phyloP scores from a whole-genome alignment of 495 filamentous ascomycete species.

The Parathielavia hyrcaniae region DNA sequence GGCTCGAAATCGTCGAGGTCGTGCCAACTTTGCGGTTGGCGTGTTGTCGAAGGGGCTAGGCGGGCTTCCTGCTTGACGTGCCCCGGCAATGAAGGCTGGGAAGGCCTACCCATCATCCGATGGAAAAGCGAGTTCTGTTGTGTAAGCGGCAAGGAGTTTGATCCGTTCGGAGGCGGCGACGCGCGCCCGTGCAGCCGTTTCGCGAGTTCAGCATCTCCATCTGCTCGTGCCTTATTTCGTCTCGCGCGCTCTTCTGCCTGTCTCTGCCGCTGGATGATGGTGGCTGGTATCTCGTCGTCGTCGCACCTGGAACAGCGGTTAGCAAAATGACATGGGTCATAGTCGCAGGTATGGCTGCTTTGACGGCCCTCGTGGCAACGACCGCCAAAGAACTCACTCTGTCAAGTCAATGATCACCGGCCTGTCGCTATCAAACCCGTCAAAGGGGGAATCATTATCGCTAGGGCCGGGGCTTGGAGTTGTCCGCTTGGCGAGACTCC shows the following conservation, averaged over 20 bases:
- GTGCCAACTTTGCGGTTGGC: constrained; percentile 3
- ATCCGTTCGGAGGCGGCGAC: not conserved
- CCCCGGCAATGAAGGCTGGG: not conserved
- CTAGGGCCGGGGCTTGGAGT: constrained; percentile 21
- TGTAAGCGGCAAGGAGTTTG: not conserved
- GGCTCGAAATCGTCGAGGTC: not conserved
- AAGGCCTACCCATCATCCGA: constrained; percentile 12
- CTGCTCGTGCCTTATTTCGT: constrained; percentile 14
- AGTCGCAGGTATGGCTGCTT: not conserved
- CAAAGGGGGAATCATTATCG: not conserved
- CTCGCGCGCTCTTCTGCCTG: constrained; percentile 17
- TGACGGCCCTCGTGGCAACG: not conserved
- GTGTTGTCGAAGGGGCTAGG: constrained; percentile 1
- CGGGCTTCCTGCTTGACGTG: constrained; percentile 10
- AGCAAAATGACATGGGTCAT: not conserved
- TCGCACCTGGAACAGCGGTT: constrained; percentile 17
- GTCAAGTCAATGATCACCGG: constrained; percentile 29
- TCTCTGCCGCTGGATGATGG: constrained; percentile 7
- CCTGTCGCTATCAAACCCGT: constrained; percentile 10
- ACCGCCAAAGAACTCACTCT: constrained; percentile 19
- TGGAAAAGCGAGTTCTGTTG: constrained; percentile 14
- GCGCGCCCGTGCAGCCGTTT: constrained; percentile 10
- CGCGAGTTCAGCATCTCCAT: constrained; percentile 22
- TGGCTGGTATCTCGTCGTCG: constrained; percentile 9
- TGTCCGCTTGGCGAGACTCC: constrained; percentile 27